These are phyloP conservation scores for Pelargonium australe DNA, from an alignment of 441 rosid species.

Conservation along the genomic window DNA sequence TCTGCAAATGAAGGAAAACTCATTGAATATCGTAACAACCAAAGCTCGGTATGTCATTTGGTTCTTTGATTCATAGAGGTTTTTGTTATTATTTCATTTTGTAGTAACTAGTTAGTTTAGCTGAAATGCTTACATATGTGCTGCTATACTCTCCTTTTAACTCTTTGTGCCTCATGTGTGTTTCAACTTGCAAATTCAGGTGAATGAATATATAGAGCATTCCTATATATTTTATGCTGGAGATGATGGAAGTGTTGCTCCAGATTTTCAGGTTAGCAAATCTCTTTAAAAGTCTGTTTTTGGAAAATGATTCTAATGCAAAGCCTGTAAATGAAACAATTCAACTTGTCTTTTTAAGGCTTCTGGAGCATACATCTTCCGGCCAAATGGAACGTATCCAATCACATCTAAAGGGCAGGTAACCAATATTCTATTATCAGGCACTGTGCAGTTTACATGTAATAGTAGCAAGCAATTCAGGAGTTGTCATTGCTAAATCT, in stretches of 20 bases:
- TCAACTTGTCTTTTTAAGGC: slow-evolving; percentile 35
- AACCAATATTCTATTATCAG: slow-evolving; percentile 19
- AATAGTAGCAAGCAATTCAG: slow-evolving; percentile 16
- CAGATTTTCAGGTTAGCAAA: slow-evolving; percentile 41
- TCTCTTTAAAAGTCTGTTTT: slow-evolving; percentile 5
- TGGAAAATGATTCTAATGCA: slow-evolving; percentile 14
- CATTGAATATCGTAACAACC: slow-evolving; percentile 35
- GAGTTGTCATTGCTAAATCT: slow-evolving; percentile 21
- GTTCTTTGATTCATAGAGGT: slow-evolving; percentile 4
- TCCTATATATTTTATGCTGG: slow-evolving; percentile 57
- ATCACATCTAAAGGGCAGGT: slow-evolving; percentile 67
- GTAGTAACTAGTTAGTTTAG: slow-evolving; percentile 3
- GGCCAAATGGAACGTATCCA: slow-evolving; percentile 82
- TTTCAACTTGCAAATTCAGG: slow-evolving; percentile 27
- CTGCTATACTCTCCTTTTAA: neutral
- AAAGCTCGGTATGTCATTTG: slow-evolving; percentile 31
- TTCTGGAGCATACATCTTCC: slow-evolving; percentile 92
- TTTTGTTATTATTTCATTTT: neutral
- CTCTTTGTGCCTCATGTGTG: slow-evolving; percentile 7
- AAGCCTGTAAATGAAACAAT: slow-evolving; percentile 6
- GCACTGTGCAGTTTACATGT: slow-evolving; percentile 15
- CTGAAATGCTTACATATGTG: neutral
- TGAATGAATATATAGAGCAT: slow-evolving; percentile 38
- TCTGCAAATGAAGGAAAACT: slow-evolving; percentile 47
- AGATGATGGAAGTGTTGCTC: slow-evolving; percentile 40